Base-by-base conservation (phyloP, 805 yeast genomes). In the Nakazawaea peltata region DNA sequence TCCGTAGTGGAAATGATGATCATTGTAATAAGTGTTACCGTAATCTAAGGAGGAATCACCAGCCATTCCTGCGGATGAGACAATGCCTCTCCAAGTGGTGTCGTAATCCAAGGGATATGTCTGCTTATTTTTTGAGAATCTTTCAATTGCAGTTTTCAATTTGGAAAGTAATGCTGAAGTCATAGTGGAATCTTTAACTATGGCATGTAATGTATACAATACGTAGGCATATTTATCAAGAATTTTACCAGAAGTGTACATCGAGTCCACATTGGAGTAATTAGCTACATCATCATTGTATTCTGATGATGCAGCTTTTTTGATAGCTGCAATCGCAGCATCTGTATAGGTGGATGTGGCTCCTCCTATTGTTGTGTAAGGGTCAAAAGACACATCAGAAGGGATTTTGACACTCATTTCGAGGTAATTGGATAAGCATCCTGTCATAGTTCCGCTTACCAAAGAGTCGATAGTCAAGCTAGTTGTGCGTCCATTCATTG, bases 191-290 rank as follows among this genome's bases (percentile, higher is more conserved):
- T 88, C 81, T 14, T 71, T 53, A 30, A 90, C 54, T 14, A 90
- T 67, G 42, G 67, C 77, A 36, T 81, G 77, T 26, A 80, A 75
- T 9, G 78, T 84, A 43, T 81, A 81, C 11, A 86, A 65, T 34
- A 92, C 70, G 67, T 82, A 81, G 0, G 97, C 96, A 57, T 83
- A 92, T 59, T 88, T 92, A 45, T 87, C 95, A 33, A 88, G 61
- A 19, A 76, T 68, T 54, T 92, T 90, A 10, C 97, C 98, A 2
- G 94, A 71, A 15, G 84, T 77, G 58, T 90, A 90, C 74, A 55
- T 68, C 18, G 67, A 67, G 41, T 67, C 70, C 26, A 67, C 47
- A 44, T 69, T 62, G 26, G 63, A 66, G 62, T 46, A 47, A 1
- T 59, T 63, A n/a, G 54, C 54, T 5, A 67, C 65, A 41, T 70